A percentile compares a stretch with the other conserved stretches of the same genome.
phyloP scores from a whole-genome alignment of 768 basidiomycete genomes.

The Leccinum olivaceopallidum region DNA sequence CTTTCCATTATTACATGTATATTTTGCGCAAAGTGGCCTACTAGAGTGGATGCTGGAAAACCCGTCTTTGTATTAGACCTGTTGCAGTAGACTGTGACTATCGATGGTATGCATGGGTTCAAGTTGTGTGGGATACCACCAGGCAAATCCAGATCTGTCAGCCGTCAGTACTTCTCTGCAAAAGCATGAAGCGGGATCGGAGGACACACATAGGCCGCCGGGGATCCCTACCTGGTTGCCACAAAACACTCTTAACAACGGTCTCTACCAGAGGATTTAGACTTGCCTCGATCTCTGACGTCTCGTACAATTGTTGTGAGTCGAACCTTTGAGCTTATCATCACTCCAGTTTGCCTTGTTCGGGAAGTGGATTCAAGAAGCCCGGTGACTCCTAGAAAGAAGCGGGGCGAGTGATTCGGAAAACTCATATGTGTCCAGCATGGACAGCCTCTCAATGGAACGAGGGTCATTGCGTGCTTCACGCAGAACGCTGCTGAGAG shows the following conservation, averaged over 20 bases:
- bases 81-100: neutral
- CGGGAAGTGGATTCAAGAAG: neutral
- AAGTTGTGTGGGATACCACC: neutral
- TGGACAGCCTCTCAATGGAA: neutral
- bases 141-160: conserved; percentile 4
- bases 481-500: too few relatives aligned
- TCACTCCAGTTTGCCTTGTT: too few relatives aligned
- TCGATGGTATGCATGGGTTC: neutral
- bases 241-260: conserved; percentile 15
- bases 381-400: neutral
- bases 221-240: conserved; percentile 9
- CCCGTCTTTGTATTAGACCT: neutral
- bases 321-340: neutral
- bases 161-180: conserved; percentile 17
- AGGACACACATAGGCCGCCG: neutral
- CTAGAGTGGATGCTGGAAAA: conserved; percentile 5
- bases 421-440: neutral
- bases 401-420: neutral
- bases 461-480: neutral
- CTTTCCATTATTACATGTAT: conserved; percentile 85
- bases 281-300: conserved; percentile 26
- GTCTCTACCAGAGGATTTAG: conserved; percentile 26
- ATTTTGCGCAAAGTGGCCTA: conserved; percentile 46
- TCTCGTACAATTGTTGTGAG: neutral
- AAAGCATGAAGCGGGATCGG: conserved; percentile 19